Conservation (phyloP, 2,329 filamentous ascomycete genomes). For the Trichoderma oligosporum region DNA sequence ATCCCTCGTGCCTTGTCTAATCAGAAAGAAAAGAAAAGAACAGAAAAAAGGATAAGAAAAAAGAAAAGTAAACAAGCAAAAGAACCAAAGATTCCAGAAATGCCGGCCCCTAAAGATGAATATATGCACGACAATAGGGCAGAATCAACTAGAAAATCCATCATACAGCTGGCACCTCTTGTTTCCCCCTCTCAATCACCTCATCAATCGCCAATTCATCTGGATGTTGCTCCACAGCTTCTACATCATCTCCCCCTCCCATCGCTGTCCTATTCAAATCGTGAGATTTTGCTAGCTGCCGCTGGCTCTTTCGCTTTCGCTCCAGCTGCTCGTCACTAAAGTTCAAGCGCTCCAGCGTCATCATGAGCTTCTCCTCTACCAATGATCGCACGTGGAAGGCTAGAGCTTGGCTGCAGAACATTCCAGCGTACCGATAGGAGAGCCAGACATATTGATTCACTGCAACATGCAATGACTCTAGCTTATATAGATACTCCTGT, state of each 20-base stretch:
- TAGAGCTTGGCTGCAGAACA: conserved; percentile 71
- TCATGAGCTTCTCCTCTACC: conserved; percentile 68
- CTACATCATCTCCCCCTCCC: conserved; percentile 19
- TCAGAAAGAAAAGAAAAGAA: background rate
- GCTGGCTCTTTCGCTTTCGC: conserved; percentile 25
- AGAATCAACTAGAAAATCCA: background rate
- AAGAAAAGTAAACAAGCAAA: background rate
- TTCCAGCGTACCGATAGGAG: conserved; percentile 78
- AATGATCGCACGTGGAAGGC: conserved; percentile 75
- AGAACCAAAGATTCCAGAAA: background rate
- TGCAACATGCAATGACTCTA: conserved; percentile 77
- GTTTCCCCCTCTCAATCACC: background rate
- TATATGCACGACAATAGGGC: background rate
- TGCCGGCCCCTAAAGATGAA: too few relatives aligned
- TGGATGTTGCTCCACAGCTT: conserved; percentile 22
- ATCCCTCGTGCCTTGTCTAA: background rate
- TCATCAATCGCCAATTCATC: conserved; percentile 21
- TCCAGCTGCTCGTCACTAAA: conserved; percentile 38
- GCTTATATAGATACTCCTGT: conserved; percentile 57
- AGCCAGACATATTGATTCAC: conserved; percentile 90
- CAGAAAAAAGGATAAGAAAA: background rate
- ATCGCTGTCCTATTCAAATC: conserved; percentile 19
- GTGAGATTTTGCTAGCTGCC: conserved; percentile 24
- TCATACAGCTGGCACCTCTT: background rate
- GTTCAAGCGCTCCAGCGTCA: conserved; percentile 47